Base-by-base conservation (phyloP, 2,329 filamentous ascomycete species). In the Aspergillus sp. region DNA sequence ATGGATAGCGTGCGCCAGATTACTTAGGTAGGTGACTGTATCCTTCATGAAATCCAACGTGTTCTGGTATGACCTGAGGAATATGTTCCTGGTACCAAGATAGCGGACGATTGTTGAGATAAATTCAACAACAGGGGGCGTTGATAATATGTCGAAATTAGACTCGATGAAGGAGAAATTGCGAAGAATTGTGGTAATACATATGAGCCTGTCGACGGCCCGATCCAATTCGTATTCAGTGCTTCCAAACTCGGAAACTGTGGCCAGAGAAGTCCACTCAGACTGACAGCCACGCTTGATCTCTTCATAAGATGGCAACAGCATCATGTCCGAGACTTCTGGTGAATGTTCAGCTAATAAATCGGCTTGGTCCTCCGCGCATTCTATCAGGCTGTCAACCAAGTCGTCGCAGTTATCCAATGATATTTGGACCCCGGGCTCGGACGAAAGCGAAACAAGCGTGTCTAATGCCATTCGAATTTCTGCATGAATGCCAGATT, bases 41-140 rank as follows among this genome's bases (percentile, higher is more conserved):
- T 99, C 95, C 76, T 99, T 99, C 90, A 97, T 96, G 68, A 98
- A 93, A 74, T 99, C 95, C 64, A 97, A 80, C 0, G 90, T 95
- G 74, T 97, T 96, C 68, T 84, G 82, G 64, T 95, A 84, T 3
- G 87, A 91, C 40, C 91, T 87, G 43, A 98, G 78, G 31, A 98
- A 83, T 82, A 93, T 90, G 65, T 91, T 91, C 14, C 92, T 88
- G 4, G 93, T 97, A 31, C 93, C 95, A 14, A 98, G 82, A 64
- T 95, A 90, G 59, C 92, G 84, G 62, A 98, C 92, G 4, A 93
- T 85, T 46, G 87, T 87, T 57, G 91, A 91, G 8, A 97, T 78
- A 68, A 97, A 91, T 65, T 90, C 91, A 68, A 97, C 83, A 17
- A 97, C 87, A 6, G 84, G 77, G 52, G 91, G 84, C 55, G 91